These are phyloP conservation scores for Dioszegia hungarica DNA, from an alignment of 768 basidiomycete species.

Conservation along the genomic window DNA sequence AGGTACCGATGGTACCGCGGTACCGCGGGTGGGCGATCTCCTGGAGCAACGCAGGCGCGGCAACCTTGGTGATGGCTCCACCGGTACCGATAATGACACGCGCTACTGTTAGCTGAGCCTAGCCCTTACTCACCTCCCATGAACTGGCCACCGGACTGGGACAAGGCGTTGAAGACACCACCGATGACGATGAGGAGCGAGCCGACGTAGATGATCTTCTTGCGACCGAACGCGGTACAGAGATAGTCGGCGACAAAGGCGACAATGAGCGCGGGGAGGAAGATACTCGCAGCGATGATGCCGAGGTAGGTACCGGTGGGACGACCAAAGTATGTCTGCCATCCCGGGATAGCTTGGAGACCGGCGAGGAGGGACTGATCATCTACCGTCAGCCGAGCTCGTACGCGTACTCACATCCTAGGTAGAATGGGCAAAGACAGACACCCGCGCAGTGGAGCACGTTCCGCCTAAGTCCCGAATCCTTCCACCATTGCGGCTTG, in stretches of 20 bases:
- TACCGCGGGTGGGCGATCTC: conserved; percentile 29
- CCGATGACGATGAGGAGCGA: conserved; percentile 24
- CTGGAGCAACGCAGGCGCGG: conserved; percentile 18
- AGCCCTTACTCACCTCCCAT: not conserved
- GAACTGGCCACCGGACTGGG: not conserved
- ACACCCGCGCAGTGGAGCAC: conserved; percentile 15
- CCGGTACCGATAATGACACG: conserved; percentile 22
- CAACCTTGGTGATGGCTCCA: conserved; percentile 17
- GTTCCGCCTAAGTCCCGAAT: conserved; percentile 10
- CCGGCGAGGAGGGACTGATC: conserved; percentile 16
- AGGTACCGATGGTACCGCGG: conserved; percentile 12
- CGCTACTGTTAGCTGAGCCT: not conserved
- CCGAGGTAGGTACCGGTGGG: conserved; percentile 11
- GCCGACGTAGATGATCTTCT: conserved; percentile 16
- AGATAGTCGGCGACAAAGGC: conserved; percentile 8
- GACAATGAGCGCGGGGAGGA: conserved; percentile 21
- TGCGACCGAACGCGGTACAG: conserved; percentile 10
- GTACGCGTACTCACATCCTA: not conserved
- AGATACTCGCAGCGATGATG: conserved; percentile 17
- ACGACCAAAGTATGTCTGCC: conserved; percentile 19
- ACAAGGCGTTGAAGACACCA: conserved; percentile 5
- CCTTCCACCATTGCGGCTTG: conserved; percentile 15
- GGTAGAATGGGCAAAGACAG: conserved; percentile 15
- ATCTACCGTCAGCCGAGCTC: not conserved
- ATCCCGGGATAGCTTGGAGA: conserved; percentile 17